Percentiles rank a stretch among this genome's conserved stretches.
Evolutionary conservation across 768 basidiomycete species (phyloP).

Genomic region (Tylopilus vinaceipallidus): DNA sequence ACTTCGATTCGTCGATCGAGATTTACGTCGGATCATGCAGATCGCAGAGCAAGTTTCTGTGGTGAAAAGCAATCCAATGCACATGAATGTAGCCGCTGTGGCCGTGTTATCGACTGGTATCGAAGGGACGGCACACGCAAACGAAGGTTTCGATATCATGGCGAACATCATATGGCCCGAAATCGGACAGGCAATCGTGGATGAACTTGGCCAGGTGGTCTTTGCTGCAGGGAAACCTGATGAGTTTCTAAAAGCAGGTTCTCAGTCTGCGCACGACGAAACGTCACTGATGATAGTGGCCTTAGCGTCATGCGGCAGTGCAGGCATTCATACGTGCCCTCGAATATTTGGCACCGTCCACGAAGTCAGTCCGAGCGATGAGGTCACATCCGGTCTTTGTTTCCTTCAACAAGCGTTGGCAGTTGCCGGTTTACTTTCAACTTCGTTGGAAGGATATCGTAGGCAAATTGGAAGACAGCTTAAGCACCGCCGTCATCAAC

Average conservation of each 20-base stretch:
- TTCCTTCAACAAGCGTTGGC: conserved; percentile 86
- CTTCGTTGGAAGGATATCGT: conserved; percentile 96
- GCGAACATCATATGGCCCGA: conserved; percentile 89
- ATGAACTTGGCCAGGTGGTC: conserved; percentile 76
- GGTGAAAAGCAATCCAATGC: conserved; percentile 41
- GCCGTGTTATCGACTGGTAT: neutral
- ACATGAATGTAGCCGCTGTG: conserved; percentile 7
- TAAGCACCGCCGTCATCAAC: conserved; percentile 46
- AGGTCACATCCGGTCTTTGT: conserved; percentile 66
- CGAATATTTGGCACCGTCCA: conserved; percentile 79
- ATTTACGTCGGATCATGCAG: conserved; percentile 72
- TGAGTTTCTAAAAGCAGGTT: conserved; percentile 79
- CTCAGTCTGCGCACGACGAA: neutral
- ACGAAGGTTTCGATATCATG: conserved; percentile 74
- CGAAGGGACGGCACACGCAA: conserved; percentile 6
- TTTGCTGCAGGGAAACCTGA: conserved; percentile 93
- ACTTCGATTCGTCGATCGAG: conserved; percentile 75
- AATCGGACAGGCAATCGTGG: conserved; percentile 74
- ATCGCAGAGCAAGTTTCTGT: conserved; percentile 63
- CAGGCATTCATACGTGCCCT: conserved; percentile 79
- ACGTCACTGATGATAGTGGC: conserved; percentile 2
- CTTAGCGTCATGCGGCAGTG: conserved; percentile 81
- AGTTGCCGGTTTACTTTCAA: conserved; percentile 95
- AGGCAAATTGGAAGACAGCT: conserved; percentile 64
- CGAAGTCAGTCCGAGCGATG: conserved; percentile 66